These are phyloP conservation scores for Cystobasidium pallidum DNA, from an alignment of 1,284 basidiomycete species.

Conservation along the genomic window DNA sequence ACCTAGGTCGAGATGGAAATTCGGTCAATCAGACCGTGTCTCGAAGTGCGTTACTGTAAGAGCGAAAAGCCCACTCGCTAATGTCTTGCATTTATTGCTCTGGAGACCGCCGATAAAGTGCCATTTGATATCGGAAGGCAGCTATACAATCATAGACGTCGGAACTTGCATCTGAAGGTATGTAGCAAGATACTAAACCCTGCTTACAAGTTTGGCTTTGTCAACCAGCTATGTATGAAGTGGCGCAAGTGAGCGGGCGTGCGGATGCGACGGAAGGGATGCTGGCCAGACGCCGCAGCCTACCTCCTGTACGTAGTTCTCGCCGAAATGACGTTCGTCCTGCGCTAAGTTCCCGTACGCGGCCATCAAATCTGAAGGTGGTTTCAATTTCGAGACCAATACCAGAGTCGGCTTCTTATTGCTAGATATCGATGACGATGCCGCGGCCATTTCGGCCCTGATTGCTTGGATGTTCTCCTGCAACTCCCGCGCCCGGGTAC, in stretches of 20 bases:
- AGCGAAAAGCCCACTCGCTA: conserved; percentile 68
- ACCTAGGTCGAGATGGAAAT: conserved; percentile 60
- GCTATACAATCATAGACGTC: conserved; percentile 59
- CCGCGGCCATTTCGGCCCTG: conserved; percentile 54
- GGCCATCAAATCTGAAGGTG: conserved; percentile 79
- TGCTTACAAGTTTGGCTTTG: conserved; percentile 32
- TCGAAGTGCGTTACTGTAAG: not conserved
- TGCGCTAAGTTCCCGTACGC: conserved; percentile 65
- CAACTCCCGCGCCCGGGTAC: conserved; percentile 57
- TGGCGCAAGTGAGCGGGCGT: too few relatives aligned
- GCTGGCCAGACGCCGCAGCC: conserved; percentile 51
- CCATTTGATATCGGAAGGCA: conserved; percentile 85
- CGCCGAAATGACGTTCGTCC: conserved; percentile 89
- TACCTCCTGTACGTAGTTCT: conserved; percentile 95
- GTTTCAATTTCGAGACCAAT: conserved; percentile 94
- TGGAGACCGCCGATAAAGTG: conserved; percentile 96
- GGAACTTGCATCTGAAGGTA: not conserved
- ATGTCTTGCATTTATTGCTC: conserved; percentile 88
- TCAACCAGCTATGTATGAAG: conserved; percentile 34
- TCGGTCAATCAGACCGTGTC: not conserved
- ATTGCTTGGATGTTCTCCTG: conserved; percentile 58
- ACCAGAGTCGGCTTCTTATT: conserved; percentile 65
- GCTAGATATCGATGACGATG: conserved; percentile 42
- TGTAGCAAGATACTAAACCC: not conserved
- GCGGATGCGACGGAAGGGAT: not conserved